Conservation (phyloP, 2,329 filamentous ascomycete species). For the Colletotrichum sansevieriae region DNA sequence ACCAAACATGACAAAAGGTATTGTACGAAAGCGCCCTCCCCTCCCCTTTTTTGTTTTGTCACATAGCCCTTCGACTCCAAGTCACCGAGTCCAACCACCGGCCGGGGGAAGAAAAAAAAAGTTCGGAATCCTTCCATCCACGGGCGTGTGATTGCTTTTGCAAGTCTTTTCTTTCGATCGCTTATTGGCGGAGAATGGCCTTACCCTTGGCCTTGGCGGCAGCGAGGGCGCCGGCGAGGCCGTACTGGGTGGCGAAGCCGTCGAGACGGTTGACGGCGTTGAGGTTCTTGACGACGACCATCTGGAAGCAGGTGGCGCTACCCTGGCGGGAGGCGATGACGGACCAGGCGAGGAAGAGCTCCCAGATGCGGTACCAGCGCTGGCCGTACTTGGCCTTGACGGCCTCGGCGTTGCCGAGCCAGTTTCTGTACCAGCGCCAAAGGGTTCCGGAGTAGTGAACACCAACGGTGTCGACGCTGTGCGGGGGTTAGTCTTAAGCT, state of each 20-base stretch:
- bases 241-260: conserved; percentile 77
- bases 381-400: conserved; percentile 95
- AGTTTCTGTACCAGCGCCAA: conserved; percentile 99
- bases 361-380: conserved; percentile 97
- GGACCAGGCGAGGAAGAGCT: conserved; percentile 89
- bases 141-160: not conserved
- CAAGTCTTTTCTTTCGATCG: not conserved
- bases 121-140: not conserved
- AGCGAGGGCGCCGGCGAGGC: conserved; percentile 71
- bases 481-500: not conserved
- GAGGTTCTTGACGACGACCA: conserved; percentile 89
- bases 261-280: conserved; percentile 87
- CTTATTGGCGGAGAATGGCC: conserved; percentile 24
- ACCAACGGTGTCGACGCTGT: conserved; percentile 86
- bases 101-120: not conserved
- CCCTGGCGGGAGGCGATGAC: conserved; percentile 89
- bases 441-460: conserved; percentile 97
- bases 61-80: conserved; percentile 13
- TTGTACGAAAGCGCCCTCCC: not conserved
- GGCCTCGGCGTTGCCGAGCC: conserved; percentile 93
- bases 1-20: conserved; percentile 7
- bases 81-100: conserved; percentile 10
- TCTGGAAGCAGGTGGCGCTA: conserved; percentile 87
- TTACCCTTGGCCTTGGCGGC: conserved; percentile 50
- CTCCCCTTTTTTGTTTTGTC: not conserved